Base-by-base conservation (phyloP, 345 rosid species). In the Punica granatum region DNA sequence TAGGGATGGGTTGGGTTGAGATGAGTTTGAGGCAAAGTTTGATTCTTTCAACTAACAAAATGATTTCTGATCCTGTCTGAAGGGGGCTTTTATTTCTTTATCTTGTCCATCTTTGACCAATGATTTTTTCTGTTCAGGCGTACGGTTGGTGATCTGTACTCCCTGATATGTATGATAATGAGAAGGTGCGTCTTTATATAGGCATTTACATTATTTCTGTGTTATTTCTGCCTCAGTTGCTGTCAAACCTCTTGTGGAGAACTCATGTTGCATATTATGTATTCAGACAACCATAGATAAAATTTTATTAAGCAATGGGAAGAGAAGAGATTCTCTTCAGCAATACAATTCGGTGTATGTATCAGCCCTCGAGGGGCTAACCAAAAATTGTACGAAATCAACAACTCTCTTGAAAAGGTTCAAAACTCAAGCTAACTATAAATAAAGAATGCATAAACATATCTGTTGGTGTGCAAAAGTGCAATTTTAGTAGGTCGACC, bases 271-370 rank as follows among this genome's bases (percentile, higher is more conserved):
- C 58, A 51, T 2, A 23, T 7, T 30, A 13, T 56, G 61, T 15
- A 26, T 56, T 56, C 18, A 56, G 41, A 11, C 5, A 30, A 56
- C 59, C 28, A 56, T 12, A 13, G 12, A 25, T 6, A 21, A 1
- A n/a, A 10, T 51, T 51, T 25, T 51, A 51, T 51, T 51, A 11
- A 51, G 28, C 58, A 51, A 51, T 51, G 58, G 28, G 58, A 51
- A 51, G 58, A 51, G n/a, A 51, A 51, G n/a, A 51, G 12, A 51
- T 25, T 51, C 58, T 51, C 58, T 51, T 51, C 7, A 51, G 58
- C 28, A n/a, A 51, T 25, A 2, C 33, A 26, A 13, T 26, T 26
- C 26, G 30, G 34, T 56, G 16, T 30, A 11, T 28, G 16, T 28
- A 28, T 54, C 31, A 54, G 3, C 19, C 61, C 1, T 56, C 14